Base-by-base conservation (phyloP, 164 flowering plant species). In the Platanus orientalis region DNA sequence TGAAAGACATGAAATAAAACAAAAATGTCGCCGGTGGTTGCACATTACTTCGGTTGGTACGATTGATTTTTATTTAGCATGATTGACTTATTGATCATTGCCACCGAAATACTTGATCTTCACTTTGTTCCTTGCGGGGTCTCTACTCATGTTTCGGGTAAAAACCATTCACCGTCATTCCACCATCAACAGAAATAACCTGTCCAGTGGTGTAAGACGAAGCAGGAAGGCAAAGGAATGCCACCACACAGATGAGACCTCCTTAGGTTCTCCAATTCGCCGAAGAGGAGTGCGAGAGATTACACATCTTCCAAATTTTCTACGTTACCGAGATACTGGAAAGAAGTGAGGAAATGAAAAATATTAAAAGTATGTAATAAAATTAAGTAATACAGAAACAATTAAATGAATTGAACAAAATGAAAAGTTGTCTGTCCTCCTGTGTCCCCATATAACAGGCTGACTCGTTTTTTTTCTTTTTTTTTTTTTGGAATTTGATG, bases 181-280 rank as follows among this genome's bases (percentile, higher is more conserved):
- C 53, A 49, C 53, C 53, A 49, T 49, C 53, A 49, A 49, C 53
- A n/a, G n/a, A n/a, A n/a, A n/a, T n/a, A n/a, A n/a, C n/a, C n/a
- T n/a, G n/a, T n/a, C n/a, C n/a, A n/a, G n/a, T n/a, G n/a, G n/a
- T n/a, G n/a, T n/a, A n/a, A n/a, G n/a, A n/a, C n/a, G n/a, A n/a
- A n/a, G n/a, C n/a, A n/a, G n/a, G n/a, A n/a, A n/a, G n/a, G n/a
- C n/a, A n/a, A n/a, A n/a, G n/a, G n/a, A n/a, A n/a, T 49, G 59
- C 59, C 24, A 56, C 59, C 42, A 32, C 40, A 30, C n/a, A n/a
- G 59, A 56, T 56, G 59, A 29, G 21, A 56, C 59, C 24, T 56
- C 59, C 24, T 34, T 32, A 5, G 59, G 59, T 21, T 56, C 44
- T 19, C 42, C 59, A 6, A 13, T 40, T 9, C 59, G 42, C 44